Percentiles rank a stretch among this genome's conserved stretches.
Evolutionary conservation across 1,284 basidiomycete genomes (phyloP).

Genomic region (Polyporus tsugae): DNA sequence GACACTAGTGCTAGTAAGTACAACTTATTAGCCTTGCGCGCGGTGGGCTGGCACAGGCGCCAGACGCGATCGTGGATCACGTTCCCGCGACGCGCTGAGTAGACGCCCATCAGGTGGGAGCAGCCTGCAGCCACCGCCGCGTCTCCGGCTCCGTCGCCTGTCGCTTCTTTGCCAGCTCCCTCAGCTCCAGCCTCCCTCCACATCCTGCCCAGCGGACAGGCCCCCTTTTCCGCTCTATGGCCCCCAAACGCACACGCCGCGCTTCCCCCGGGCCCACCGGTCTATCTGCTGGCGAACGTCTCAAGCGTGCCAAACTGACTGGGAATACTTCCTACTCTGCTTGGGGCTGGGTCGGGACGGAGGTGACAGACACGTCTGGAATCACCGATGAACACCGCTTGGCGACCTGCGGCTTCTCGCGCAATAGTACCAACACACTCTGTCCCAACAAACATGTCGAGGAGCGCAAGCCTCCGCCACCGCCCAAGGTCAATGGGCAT

Average conservation of each 20-base stretch:
- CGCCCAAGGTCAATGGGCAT: conserved; percentile 15
- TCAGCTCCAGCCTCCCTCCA: conserved; percentile 10
- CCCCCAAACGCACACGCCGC: conserved; percentile 69
- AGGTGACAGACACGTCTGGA: conserved; percentile 58
- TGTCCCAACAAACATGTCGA: conserved; percentile 63
- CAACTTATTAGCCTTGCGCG: too few relatives aligned
- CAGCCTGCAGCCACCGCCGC: conserved; percentile 33
- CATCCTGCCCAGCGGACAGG: neutral
- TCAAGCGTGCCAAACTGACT: conserved; percentile 63
- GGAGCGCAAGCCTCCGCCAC: conserved; percentile 25
- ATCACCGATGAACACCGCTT: conserved; percentile 73
- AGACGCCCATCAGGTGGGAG: conserved; percentile 21
- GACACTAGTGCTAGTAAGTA: too few relatives aligned
- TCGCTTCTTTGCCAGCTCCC: conserved; percentile 4
- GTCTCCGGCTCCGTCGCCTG: conserved; percentile 15
- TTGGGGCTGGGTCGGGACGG: conserved; percentile 83
- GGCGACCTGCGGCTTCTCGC: conserved; percentile 72
- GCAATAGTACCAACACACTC: conserved; percentile 53
- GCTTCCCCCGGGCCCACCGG: conserved; percentile 57
- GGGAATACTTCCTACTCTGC: conserved; percentile 54
- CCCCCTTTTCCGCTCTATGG: conserved; percentile 48
- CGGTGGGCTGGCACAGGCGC: neutral
- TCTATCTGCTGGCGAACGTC: conserved; percentile 63
- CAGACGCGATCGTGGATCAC: conserved; percentile 20
- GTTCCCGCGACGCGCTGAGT: conserved; percentile 30